Evolutionary conservation across 352 stramenopile species (phyloP), one percentile per base, ranked within the genome.

Genomic region (Achlya hypogyna): DNA sequence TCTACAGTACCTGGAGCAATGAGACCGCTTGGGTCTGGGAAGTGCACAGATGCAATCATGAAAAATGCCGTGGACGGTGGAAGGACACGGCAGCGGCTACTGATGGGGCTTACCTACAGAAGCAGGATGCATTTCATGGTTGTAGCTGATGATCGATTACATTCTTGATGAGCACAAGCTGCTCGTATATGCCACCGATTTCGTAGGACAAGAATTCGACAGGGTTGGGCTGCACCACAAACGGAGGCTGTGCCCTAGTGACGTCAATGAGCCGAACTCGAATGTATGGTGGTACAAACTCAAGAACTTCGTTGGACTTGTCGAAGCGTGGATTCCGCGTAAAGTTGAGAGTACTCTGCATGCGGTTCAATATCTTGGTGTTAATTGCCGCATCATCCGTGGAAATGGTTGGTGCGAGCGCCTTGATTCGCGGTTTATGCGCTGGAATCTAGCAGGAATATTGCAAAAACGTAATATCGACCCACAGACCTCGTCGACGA

Each of bases 321-420:
- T 69, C 67, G 54, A 75, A 90, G 3, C 84, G 75, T 12, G 84
- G 82, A 29, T 93, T 93, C 34, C 84, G 72, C 0, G 82, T 35
- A 65, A 86, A 93, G 52, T 87, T 74, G 20, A 93, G 82, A 43
- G 88, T 89, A 9, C 70, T 89, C 62, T 93, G 81, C 84, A 93
- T 91, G 18, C 81, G 82, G 8, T 78, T 58, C 12, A 91, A 75
- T 58, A 93, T 90, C 31, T 59, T 78, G 58, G 80, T 69, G 63
- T 93, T 93, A 51, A 78, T 78, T 5, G 78, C 72, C 65, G 74
- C 75, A 40, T 90, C 82, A 0, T 73, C 74, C 1, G 79, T 72
- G 0, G 73, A 73, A 77, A 93, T 91, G 49, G 53, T 54, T 40
- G 16, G 20, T n/a, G 49, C 22, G 47, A 58, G 14, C 38, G 54